Base-by-base conservation (phyloP, 2,329 filamentous ascomycete species). In the Colletotrichum chrysophilum region DNA sequence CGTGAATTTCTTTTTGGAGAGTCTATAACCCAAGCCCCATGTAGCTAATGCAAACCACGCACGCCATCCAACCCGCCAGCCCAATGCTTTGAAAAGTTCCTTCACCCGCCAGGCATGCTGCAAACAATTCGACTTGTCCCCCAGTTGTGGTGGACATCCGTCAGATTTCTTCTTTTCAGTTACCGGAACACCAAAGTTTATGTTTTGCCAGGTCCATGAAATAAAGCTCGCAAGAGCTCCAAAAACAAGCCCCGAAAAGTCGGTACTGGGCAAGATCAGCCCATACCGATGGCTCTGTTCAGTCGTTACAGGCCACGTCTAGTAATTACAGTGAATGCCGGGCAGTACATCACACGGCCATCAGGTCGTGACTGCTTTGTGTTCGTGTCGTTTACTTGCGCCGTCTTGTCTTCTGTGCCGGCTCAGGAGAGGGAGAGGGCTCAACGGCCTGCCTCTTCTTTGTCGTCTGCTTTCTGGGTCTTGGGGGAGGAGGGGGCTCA, bases 401-500 rank as follows among this genome's bases (percentile, higher is more conserved):
- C 24, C 78, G 74, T 30, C 79, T 77, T 43, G 78, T 79, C 75
- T 81, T 81, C 12, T 77, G 71, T 16, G 79, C 77, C 32, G 80
- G 79, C 30, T 77, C 78, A 13, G 77, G 77, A 5, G 75, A 78
- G 9, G 79, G 77, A 6, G 71, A 74, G 13, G 75, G 71, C 24
- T 76, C 79, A 66, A 78, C 77, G 32, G 85, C 87, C 80, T 89
- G 88, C 70, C 89, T 86, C 82, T 90, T 91, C 81, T 86, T 88
- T 13, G 66, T 32, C 18, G 84, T 86, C 77, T 88, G 86, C 83
- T 91, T 92, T 78, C 86, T 85, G 26, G 86, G 79, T 76, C 89
- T 85, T 6, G 88, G 87, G 3, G 88, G 89, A 52, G 89, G 89
- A 9, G 89, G 89, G 34, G 88, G 86, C 74, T 91, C 86, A 76